Conservation (phyloP, 2,329 filamentous ascomycete species). For the Biscogniauxia marginata region DNA sequence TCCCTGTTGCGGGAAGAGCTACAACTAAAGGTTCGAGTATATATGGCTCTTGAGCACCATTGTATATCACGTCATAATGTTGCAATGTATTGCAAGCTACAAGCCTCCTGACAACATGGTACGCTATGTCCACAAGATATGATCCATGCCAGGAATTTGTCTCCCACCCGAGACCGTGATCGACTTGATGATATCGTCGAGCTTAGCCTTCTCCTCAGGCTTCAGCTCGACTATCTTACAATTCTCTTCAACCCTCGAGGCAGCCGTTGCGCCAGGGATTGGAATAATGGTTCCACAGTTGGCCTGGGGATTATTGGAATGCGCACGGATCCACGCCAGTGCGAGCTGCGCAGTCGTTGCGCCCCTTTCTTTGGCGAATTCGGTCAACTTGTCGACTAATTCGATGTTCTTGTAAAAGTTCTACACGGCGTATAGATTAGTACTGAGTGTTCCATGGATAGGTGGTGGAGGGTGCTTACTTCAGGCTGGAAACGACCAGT, state of each 20-base stretch:
- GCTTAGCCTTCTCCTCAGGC: background rate
- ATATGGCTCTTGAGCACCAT: too few relatives aligned
- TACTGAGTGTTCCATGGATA: background rate
- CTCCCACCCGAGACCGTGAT: background rate
- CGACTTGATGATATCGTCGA: slow-evolving; percentile 1
- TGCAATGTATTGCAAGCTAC: too few relatives aligned
- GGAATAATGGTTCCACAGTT: slow-evolving; percentile 2
- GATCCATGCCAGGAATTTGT: background rate
- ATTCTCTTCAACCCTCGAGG: background rate
- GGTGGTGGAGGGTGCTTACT: slow-evolving; percentile 20
- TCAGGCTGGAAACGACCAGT: slow-evolving; percentile 49
- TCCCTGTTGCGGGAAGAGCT: too few relatives aligned
- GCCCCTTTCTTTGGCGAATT: background rate
- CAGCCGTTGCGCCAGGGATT: slow-evolving; percentile 1
- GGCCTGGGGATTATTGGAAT: slow-evolving; percentile 1
- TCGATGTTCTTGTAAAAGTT: slow-evolving; percentile 3
- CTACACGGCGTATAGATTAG: background rate
- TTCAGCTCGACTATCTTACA: background rate
- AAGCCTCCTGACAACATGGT: too few relatives aligned
- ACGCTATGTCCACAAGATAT: too few relatives aligned
- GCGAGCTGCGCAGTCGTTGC: slow-evolving; percentile 1
- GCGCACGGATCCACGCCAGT: slow-evolving; percentile 2
- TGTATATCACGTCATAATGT: too few relatives aligned
- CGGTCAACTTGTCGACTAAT: background rate
- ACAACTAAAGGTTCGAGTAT: too few relatives aligned